Evolutionary conservation across 805 yeast genomes (phyloP), one percentile per base, ranked within the genome.

Genomic region (Hanseniaspora lindneri): DNA sequence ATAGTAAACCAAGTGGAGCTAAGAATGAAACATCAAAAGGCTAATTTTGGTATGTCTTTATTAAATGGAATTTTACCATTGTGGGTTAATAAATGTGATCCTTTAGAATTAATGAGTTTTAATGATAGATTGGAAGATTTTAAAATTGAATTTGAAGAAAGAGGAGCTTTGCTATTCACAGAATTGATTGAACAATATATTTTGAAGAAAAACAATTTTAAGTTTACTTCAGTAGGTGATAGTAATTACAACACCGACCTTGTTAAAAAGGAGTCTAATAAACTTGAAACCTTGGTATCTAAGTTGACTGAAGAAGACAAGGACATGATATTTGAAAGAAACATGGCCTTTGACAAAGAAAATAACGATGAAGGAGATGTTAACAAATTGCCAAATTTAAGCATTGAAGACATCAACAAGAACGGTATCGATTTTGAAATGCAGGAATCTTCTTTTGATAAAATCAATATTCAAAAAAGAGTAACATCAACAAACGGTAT

Each of bases 1-100:
- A 75, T 89, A 43, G 70, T 92, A 33, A 94, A 87, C 62, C 97
- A 88, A 61, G 65, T 87, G 30, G 98, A 92, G 61, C 66, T 92
- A 27, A 65, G 77, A 30, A 80, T 85, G 60, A 85, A 85, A 56
- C 88, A 86, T 55, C 94, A 87, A 54, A 87, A 81, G 55, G 80
- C 97, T 0, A 83, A 84, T 52, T 92, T 86, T 67, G 98, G 98
- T 10, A 67, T 92, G 68, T 78, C 78, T 32, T 61, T 89, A 41
- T 68, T 89, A 29, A 77, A 77, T 59, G 73, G 85, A 1, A 54
- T 92, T 8, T 74, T 84, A n/a, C 84, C 95, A 8, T 78, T 85
- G 9, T 87, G 96, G 84, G 79, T 83, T 44, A 86, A 86, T 60
- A 76, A 75, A 20, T 73, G 76, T n/a, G 84, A 85, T 62, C 94